Evolutionary conservation across 768 basidiomycete species (phyloP), one percentile per base, ranked within the genome.

Genomic region (Kwoniella bestiolae): DNA sequence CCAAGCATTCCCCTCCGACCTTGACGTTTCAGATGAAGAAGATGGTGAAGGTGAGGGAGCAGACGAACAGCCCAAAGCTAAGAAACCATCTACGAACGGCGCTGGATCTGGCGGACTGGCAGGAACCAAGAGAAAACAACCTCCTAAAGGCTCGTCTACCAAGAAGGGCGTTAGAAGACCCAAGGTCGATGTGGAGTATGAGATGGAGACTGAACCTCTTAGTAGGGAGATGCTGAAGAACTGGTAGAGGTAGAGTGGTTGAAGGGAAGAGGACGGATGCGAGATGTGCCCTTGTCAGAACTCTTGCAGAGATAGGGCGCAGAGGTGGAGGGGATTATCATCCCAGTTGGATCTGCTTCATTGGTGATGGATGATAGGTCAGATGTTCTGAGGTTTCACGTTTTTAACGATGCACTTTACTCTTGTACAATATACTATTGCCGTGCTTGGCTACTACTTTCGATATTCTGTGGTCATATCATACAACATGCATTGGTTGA

Each of bases 181-280:
- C 14, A 85, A 89, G 69, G 89, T 98, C 76, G 92, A 97, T 79
- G 89, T 98, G 74, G 95, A 97, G 82, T 96, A 96, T 87, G 94
- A 98, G 81, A 87, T 91, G 79, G 94, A 96, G 83, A 84, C 90
- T 81, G 92, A 82, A 65, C 82, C 82, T 28, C 70, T 81, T 53
- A 77, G 77, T n/a, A 79, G 81, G 65, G 82, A 83, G 69, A 80
- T 80, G 75, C 66, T 83, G 38, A 70, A 74, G 69, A 79, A 80
- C 63, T 82, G 82, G 82, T 82, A 74, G 62, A 38, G 1, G 23
- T 29, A n/a, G n/a, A n/a, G n/a, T n/a, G n/a, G n/a, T n/a, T n/a
- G n/a, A n/a, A n/a, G n/a, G n/a, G n/a, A n/a, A n/a, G n/a, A n/a
- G n/a, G n/a, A n/a, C n/a, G n/a, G n/a, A n/a, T n/a, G n/a, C n/a